Evolutionary conservation across 208 protist genomes (phyloP).

Genomic region (Acanthamoeba rhysodes): DNA sequence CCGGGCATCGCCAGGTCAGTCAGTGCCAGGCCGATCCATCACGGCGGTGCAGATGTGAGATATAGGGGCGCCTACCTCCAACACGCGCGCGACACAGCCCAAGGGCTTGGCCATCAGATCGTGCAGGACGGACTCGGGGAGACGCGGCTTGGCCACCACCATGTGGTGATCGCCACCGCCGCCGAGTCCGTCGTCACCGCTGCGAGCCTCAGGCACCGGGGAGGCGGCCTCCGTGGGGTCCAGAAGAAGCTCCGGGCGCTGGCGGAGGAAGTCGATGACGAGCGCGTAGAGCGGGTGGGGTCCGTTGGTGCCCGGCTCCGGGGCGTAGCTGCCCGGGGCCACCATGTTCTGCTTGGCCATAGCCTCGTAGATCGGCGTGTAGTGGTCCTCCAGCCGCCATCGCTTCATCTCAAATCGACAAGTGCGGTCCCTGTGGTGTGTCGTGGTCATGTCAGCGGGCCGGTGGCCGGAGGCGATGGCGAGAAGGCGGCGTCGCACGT

Average conservation of each 20-base stretch:
- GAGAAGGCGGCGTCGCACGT: background rate
- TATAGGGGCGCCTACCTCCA: background rate
- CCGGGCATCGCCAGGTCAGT: too few relatives aligned
- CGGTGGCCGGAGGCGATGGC: too few relatives aligned
- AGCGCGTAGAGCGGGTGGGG: background rate
- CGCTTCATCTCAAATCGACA: background rate
- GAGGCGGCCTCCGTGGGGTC: too few relatives aligned
- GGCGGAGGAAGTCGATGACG: background rate
- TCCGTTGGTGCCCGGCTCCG: background rate
- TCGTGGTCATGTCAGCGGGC: too few relatives aligned
- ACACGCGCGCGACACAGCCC: background rate
- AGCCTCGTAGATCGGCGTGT: background rate
- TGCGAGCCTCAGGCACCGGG: background rate
- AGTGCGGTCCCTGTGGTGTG: background rate
- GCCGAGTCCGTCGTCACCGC: too few relatives aligned
- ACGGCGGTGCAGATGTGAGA: too few relatives aligned
- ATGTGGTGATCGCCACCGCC: too few relatives aligned
- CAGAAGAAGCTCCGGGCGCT: background rate
- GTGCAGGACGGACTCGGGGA: background rate
- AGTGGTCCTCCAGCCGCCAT: background rate
- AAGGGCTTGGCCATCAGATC: background rate
- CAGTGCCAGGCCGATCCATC: too few relatives aligned
- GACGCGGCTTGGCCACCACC: background rate
- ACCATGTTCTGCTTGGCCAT: background rate
- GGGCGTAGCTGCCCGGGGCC: background rate